These are phyloP conservation scores for Paspalum vaginatum DNA, from an alignment of 176 grass and related monocot species.

Conservation along the genomic window DNA sequence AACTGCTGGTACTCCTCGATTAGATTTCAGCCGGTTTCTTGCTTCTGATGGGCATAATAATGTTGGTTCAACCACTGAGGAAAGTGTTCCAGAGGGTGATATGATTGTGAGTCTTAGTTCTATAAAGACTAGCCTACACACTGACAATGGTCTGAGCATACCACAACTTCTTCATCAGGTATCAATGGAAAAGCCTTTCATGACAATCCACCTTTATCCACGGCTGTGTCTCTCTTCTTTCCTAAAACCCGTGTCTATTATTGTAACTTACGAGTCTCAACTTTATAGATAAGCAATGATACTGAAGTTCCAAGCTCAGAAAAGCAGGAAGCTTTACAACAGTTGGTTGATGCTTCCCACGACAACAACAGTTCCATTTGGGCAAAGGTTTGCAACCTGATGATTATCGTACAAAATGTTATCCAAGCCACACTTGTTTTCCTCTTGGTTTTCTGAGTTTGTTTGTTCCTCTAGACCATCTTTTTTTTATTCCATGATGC, in stretches of 20 bases:
- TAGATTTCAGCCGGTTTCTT: slow-evolving; percentile 59
- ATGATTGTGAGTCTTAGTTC: slow-evolving; percentile 50
- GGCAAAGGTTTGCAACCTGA: slow-evolving; percentile 78
- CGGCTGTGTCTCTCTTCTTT: slow-evolving; percentile 27
- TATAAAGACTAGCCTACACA: slow-evolving; percentile 59
- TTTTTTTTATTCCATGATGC: not conserved
- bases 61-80: slow-evolving; percentile 49
- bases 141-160: slow-evolving; percentile 71
- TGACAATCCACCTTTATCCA: slow-evolving; percentile 1
- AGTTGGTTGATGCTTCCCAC: slow-evolving; percentile 74
- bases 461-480: not conserved
- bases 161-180: slow-evolving; percentile 94
- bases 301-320: slow-evolving; percentile 74
- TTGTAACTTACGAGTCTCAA: slow-evolving; percentile 19
- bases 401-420: slow-evolving; percentile 31
- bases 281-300: slow-evolving; percentile 70
- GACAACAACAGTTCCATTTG: slow-evolving; percentile 80
- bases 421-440: slow-evolving; percentile 13
- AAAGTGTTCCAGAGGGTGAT: slow-evolving; percentile 57
- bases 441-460: not conserved
- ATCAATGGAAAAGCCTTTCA: slow-evolving; percentile 31
- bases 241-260: slow-evolving; percentile 5
- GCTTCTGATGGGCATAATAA: slow-evolving; percentile 64
- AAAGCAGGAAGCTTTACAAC: slow-evolving; percentile 79
- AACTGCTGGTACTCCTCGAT: slow-evolving; percentile 66